Base-by-base conservation (phyloP, 306 rosid species). In the Luffa acutangula region DNA sequence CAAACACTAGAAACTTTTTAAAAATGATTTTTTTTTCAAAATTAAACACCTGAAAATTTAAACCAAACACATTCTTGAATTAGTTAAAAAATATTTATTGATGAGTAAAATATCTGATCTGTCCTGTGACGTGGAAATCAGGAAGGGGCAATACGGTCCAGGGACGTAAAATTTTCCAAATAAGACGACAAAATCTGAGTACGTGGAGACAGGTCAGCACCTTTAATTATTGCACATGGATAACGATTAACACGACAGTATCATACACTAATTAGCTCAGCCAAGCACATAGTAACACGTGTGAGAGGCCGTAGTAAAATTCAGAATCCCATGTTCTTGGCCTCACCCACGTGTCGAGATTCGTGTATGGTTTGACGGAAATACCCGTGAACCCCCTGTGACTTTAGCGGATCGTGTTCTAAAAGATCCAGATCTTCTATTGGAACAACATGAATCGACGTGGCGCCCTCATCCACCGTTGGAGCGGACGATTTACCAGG, bases 391-490 rank as follows among this genome's bases (percentile, higher is more conserved):
- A 52, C 48, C 4, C 78, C 8, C 17, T 52, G 78, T 75, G 9
- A 75, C 25, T 33, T 31, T 75, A 75, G 63, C 14, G 2, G 7
- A 75, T 49, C 8, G 14, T 3, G 14, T 49, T 73, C 5, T 9
- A 49, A 73, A 48, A 14, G 59, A 73, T 49, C 41, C 46, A 49
- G 73, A 45, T 62, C 34, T 37, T 34, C 66, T 85, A 45, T 63
- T 58, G 75, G 72, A 13, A 0, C 42, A 14, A 78, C 85, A 86
- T 88, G 89, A 84, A 88, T 78, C 45, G 9, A 83, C 88, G 88
- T 90, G 96, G 88, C 86, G 79, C 86, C 59, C 14, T 5, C 1
- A 82, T 82, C 90, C 8, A 33, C 79, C 82, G 78, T 80, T 72
- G 5, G 78, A 48, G 18, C 14, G 13, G 17, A 17, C 3, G 58